Conservation (phyloP, 345 rosid genomes). For the Gossypium sturtianum region DNA sequence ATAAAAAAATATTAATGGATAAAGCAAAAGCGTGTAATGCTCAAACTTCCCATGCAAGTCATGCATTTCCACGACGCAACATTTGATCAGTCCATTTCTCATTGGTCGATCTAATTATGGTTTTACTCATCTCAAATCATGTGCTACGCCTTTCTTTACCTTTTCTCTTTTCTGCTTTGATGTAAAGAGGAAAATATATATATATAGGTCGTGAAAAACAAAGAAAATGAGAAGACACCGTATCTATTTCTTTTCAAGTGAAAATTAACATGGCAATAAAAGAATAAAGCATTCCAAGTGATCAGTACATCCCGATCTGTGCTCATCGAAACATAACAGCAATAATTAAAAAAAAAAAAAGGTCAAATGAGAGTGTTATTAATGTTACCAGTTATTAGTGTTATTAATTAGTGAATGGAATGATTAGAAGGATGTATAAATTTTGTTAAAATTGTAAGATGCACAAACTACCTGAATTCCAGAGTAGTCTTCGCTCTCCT, state of each 20-base stretch:
- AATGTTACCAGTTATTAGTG: neutral
- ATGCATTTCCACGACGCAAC: constrained; percentile 30
- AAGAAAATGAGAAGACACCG: neutral
- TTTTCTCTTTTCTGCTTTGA: neutral
- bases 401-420: neutral
- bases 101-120: neutral
- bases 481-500: constrained; percentile 66
- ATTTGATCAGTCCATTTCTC: neutral
- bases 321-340: neutral
- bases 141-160: neutral
- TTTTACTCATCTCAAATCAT: neutral
- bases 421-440: neutral
- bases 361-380: neutral
- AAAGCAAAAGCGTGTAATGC: constrained; percentile 1
- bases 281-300: neutral
- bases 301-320: neutral
- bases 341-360: neutral
- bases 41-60: constrained; percentile 34
- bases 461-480: constrained; percentile 63
- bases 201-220: too few relatives aligned
- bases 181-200: neutral
- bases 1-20: neutral
- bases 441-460: constrained; percentile 3
- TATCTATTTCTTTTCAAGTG: neutral
- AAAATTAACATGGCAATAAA: neutral